Evolutionary conservation across 1,139 yeast genomes (phyloP), one percentile per base, ranked within the genome.

Genomic region (Suhomyces panamericanus): DNA sequence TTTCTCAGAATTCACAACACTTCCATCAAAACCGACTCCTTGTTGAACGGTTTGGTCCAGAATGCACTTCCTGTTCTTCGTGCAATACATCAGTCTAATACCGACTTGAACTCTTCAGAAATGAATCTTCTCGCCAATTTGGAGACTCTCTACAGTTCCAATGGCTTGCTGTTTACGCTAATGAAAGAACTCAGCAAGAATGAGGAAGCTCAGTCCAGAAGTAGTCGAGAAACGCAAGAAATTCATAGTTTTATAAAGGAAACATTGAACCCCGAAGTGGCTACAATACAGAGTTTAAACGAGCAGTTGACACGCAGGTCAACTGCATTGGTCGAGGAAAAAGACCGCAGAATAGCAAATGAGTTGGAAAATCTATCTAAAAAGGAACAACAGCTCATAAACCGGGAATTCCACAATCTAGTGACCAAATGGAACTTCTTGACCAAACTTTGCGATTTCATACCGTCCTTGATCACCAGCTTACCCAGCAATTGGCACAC

Each of bases 401-500:
- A 41, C 14, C 44, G 46, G 6, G 27, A 42, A 32, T 55, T 44
- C 34, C 35, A 45, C 17, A 51, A 51, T 12, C 48, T 67, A 35
- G 57, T 57, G 2, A 43, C 52, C 6, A 52, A 56, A 45, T 67
- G 71, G 71, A 42, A 52, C 30, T 48, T 54, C 24, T 52, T 69
- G 1, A 46, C 64, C 2, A 50, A 62, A 33, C 34, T 66, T n/a
- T 53, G 67, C 44, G 67, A 63, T 13, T 58, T 71, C 27, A 50
- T 72, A 13, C 71, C 71, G 0, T 54, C 58, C 20, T 56, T 70
- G 14, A 58, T 71, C 3, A 55, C 64, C 37, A 62, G 66, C 39
- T 56, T 68, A 27, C 74, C 76, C 3, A 48, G 62, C 3, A 63
- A 68, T 49, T 72, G 77, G 77, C 67, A 58, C 48, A 56, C 60